Evolutionary conservation across 2,329 filamentous ascomycete species (phyloP).

Genomic region (Colletotrichum trifolii): DNA sequence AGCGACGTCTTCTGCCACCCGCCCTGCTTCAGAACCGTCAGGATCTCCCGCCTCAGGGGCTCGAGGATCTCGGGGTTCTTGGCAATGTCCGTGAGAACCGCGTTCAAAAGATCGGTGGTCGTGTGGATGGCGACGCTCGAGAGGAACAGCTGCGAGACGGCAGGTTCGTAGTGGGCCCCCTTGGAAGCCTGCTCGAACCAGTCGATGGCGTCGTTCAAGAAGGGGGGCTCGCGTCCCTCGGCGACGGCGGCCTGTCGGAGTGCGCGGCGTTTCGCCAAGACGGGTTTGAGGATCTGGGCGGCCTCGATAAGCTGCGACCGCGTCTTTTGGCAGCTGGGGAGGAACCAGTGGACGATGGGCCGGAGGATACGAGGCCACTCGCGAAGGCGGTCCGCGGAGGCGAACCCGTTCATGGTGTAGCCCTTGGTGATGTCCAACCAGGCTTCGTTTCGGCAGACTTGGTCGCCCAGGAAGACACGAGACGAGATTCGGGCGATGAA

Average conservation of each 20-base stretch:
- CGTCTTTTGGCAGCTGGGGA: constrained; percentile 52
- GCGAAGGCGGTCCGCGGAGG: constrained; percentile 49
- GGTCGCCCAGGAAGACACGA: constrained; percentile 58
- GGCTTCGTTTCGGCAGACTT: constrained; percentile 56
- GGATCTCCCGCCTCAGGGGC: constrained; percentile 55
- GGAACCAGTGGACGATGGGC: constrained; percentile 55
- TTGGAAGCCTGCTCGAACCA: constrained; percentile 52
- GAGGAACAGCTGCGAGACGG: constrained; percentile 80
- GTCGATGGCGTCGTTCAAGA: constrained; percentile 52
- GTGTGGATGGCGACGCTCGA: constrained; percentile 67
- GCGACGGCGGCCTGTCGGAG: constrained; percentile 42
- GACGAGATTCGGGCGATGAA: constrained; percentile 61
- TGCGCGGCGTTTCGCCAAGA: constrained; percentile 42
- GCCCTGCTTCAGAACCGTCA: constrained; percentile 46
- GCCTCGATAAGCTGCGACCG: constrained; percentile 51
- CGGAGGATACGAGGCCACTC: constrained; percentile 53
- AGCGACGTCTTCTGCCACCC: constrained; percentile 50
- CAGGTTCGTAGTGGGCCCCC: constrained; percentile 72
- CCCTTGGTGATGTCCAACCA: constrained; percentile 58
- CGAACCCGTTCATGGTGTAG: constrained; percentile 55
- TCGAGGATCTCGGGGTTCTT: constrained; percentile 52
- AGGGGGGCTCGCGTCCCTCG: neutral
- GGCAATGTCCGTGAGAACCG: constrained; percentile 52
- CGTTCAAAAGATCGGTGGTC: constrained; percentile 49
- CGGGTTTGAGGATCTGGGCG: constrained; percentile 47